Percentiles rank a stretch among this genome's conserved stretches.
These are phyloP conservation scores for Theileria sp. DNA, from an alignment of 169 alveolate genomes.

Conservation along the genomic window DNA sequence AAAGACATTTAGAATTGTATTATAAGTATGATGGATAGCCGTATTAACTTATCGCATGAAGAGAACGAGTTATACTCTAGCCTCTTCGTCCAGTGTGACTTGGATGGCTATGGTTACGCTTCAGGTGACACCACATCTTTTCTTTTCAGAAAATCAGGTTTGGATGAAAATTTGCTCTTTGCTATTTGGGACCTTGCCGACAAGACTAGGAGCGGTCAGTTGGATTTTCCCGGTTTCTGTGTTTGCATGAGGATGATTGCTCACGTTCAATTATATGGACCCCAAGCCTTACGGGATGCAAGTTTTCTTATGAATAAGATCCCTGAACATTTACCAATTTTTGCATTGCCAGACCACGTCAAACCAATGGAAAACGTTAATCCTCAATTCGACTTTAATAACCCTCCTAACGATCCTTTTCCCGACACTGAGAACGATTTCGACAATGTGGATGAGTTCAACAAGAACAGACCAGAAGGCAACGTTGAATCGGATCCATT, in stretches of 20 bases:
- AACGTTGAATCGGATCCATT: neutral
- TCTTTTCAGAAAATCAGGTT: conserved; percentile 49
- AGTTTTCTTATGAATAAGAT: neutral
- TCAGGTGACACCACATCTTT: conserved; percentile 43
- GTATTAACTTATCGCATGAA: conserved; percentile 18
- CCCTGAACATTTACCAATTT: conserved; percentile 2
- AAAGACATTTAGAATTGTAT: neutral
- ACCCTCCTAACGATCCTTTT: neutral
- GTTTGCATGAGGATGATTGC: conserved; percentile 56
- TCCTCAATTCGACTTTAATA: neutral
- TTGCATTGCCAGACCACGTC: neutral
- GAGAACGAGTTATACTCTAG: conserved; percentile 23
- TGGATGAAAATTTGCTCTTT: conserved; percentile 31
- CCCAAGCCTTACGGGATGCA: neutral
- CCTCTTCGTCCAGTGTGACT: conserved; percentile 51
- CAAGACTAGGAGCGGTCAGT: conserved; percentile 33
- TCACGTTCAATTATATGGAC: conserved; percentile 22
- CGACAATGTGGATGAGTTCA: neutral
- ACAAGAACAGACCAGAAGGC: neutral
- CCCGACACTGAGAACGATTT: neutral
- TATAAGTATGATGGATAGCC: neutral
- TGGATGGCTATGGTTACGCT: conserved; percentile 44
- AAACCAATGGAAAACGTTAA: conserved; percentile 1
- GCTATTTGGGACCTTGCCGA: conserved; percentile 61
- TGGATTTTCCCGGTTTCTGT: conserved; percentile 54